These are phyloP conservation scores for Gentiana macrophylla DNA, from an alignment of 257 asterid species.

Conservation along the genomic window DNA sequence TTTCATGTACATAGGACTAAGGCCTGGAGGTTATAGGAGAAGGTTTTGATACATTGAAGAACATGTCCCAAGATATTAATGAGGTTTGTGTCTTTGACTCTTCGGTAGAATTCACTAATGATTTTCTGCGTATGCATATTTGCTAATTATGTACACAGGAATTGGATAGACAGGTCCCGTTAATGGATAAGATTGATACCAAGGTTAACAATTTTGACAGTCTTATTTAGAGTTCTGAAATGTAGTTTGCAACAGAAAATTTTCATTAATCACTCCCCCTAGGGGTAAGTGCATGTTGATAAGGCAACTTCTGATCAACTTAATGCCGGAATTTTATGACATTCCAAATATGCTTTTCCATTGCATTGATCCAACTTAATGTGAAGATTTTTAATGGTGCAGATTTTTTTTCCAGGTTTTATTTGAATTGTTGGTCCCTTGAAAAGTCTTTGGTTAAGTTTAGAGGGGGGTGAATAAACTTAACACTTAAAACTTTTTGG, in stretches of 20 bases:
- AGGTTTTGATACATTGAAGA: constrained; percentile 87
- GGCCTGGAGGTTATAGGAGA: constrained; percentile 90
- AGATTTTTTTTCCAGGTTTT: not conserved
- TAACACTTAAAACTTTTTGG: too few species aligned
- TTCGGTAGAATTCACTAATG: constrained; percentile 5
- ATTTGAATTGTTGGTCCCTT: constrained; percentile 21
- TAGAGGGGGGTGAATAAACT: too few species aligned
- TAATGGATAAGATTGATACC: constrained; percentile 95
- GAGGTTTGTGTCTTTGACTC: constrained; percentile 47
- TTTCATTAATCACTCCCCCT: constrained; percentile 4
- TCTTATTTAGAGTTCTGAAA: not conserved
- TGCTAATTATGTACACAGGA: constrained; percentile 47
- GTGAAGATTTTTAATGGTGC: too few species aligned
- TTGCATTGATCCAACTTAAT: not conserved
- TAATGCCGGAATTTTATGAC: constrained; percentile 62
- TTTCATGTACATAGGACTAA: constrained; percentile 53
- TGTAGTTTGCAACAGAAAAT: not conserved
- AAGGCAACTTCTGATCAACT: constrained; percentile 90
- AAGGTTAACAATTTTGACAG: constrained; percentile 44
- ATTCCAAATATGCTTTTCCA: not conserved
- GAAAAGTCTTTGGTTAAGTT: too few species aligned
- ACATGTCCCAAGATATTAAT: constrained; percentile 93
- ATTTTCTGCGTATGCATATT: constrained; percentile 6
- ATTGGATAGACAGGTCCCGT: constrained; percentile 95
- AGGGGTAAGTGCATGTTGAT: constrained; percentile 57